Evolutionary conservation across 228 moss, liverwort and hornwort genomes (phyloP), one percentile per base, ranked within the genome.

Genomic region (Sphagnum fallax): DNA sequence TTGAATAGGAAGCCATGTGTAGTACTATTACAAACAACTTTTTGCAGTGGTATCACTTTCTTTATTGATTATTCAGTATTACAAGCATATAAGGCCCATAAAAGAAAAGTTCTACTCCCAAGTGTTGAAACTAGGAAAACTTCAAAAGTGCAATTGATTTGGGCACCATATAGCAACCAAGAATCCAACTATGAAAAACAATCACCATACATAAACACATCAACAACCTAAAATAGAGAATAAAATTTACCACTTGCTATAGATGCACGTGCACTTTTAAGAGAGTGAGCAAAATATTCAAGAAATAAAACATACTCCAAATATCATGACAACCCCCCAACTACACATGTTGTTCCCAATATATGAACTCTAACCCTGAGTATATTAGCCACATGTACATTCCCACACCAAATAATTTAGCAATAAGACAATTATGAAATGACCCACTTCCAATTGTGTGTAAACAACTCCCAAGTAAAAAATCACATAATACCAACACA

Each of bases 341-440:
- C 87, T 87, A 50, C 91, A 88, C 97, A 97, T 97, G 71, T 97
- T 97, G 63, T 93, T 91, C 16, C 97, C 97, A 48, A 97, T 52
- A 10, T 93, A 93, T 6, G 97, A 93, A 66, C 93, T 97, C 74
- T 74, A 91, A 18, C 88, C 83, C 48, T 55, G 59, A 12, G 70
- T 81, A 6, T 12, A n/a, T 50, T 75, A 90, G 13, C 97, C 97
- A 60, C 84, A 93, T 97, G 87, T 82, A 87, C 49, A 4, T 60
- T 64, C 65, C 69, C 53, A 48, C 32, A 16, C n/a, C 6, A 5
- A 8, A 47, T 50, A 67, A 7, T 10, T 47, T 10, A 51, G 11
- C 6, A 49, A 10, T 9, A 10, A 14, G 13, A 32, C 8, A 5
- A 32, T 32, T 32, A 9, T 32, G 18, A 11, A 65, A 11, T 65